Evolutionary conservation across 352 stramenopile species (phyloP), one percentile per base, ranked within the genome.

Genomic region (Phytophthora pisi): DNA sequence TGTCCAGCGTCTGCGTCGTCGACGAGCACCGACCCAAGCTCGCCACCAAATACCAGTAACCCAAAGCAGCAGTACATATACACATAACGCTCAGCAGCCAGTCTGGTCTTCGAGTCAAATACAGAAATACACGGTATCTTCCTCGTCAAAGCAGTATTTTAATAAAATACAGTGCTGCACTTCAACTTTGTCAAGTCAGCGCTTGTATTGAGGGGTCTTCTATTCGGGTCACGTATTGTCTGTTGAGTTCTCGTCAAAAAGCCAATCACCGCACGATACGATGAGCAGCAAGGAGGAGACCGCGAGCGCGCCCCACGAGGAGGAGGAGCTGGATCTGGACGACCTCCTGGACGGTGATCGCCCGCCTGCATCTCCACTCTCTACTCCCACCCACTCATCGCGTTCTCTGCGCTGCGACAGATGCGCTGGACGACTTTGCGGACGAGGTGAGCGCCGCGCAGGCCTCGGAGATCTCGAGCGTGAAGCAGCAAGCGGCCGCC

Each of bases 361-460:
- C 5, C 30, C 24, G 4, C 9, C 30, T 38, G 0, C 34, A 16
- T 23, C 26, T 26, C 11, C 24, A 16, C 23, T 40, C 6, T 18
- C 31, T 11, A 40, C 20, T 45, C 6, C 1, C 15, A 20, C 30
- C 11, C 24, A 51, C 15, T 24, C n/a, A 34, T 20, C 20, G 20
- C 1, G 20, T 18, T 36, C 42, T 50, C 6, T 46, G 1, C 36
- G 7, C 38, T 51, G 52, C 5, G 30, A 31, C 53, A 95, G 87
- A 96, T 64, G 88, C 88, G 40, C 73, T 96, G 60, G 84, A 96
- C 36, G 86, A 96, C 58, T 96, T 96, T 66, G 81, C 70, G 16
- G 83, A 93, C 52, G 84, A 92, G 66, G 68, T 92, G 57, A 72
- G 28, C 38, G 56, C 64, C 18, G 40, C 68, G 31, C 52, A 65